Evolutionary conservation across 2,329 filamentous ascomycete species (phyloP).

Genomic region (Beauveria sp.): DNA sequence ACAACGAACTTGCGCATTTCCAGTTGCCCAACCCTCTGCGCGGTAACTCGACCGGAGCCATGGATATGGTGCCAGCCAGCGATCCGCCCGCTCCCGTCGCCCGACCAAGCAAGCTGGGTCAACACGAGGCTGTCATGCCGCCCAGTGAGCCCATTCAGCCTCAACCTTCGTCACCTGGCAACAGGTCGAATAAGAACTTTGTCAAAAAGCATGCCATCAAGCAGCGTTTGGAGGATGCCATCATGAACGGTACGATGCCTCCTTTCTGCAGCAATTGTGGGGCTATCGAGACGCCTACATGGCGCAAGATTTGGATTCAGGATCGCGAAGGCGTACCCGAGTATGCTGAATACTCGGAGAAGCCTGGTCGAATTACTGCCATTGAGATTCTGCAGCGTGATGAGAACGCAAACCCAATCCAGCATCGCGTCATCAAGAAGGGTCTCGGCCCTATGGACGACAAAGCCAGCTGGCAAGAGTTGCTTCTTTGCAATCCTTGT

Average conservation of each 20-base stretch:
- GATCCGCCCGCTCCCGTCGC: slow-evolving; percentile 32
- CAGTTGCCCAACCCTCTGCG: slow-evolving; percentile 31
- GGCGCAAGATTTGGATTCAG: slow-evolving; percentile 88
- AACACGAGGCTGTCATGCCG: slow-evolving; percentile 33
- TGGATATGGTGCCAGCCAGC: slow-evolving; percentile 37
- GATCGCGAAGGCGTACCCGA: slow-evolving; percentile 61
- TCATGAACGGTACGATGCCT: slow-evolving; percentile 76
- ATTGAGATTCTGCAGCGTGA: slow-evolving; percentile 61
- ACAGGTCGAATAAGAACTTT: slow-evolving; percentile 54
- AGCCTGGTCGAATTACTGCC: slow-evolving; percentile 65
- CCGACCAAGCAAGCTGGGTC: slow-evolving; percentile 12
- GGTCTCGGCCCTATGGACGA: slow-evolving; percentile 53
- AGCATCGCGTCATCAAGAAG: slow-evolving; percentile 75
- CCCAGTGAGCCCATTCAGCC: slow-evolving; percentile 33
- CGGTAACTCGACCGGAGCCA: slow-evolving; percentile 27
- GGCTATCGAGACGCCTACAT: slow-evolving; percentile 90
- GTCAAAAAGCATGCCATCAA: slow-evolving; percentile 56
- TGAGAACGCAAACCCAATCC: slow-evolving; percentile 51
- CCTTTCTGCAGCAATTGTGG: slow-evolving; percentile 89
- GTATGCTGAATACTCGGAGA: slow-evolving; percentile 63
- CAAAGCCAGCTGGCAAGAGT: slow-evolving; percentile 59
- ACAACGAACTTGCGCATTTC: slow-evolving; percentile 13
- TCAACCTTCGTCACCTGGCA: slow-evolving; percentile 30
- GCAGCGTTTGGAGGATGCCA: slow-evolving; percentile 51
- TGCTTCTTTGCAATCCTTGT: slow-evolving; percentile 88